phyloP scores from a whole-genome alignment of 257 asterid genomes.

The Thymus mandschuricus region DNA sequence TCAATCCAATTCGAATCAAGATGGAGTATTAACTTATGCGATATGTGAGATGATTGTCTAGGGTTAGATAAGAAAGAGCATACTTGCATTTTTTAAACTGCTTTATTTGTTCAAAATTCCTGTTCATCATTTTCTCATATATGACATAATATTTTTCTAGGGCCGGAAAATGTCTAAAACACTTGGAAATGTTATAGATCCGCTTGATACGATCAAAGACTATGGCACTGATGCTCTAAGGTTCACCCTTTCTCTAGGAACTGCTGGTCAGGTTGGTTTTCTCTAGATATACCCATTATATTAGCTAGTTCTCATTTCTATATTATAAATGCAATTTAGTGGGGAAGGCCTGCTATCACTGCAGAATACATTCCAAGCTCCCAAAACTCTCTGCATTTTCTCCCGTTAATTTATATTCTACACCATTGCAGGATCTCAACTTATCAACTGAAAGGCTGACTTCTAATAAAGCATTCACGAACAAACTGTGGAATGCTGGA shows the following conservation, averaged over 20 bases:
- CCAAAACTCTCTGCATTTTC: constrained; percentile 13
- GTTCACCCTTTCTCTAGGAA: constrained; percentile 93
- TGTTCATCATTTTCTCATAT: constrained; percentile 29
- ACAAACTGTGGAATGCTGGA: constrained; percentile 99
- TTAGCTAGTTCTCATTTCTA: neutral
- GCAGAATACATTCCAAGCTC: constrained; percentile 7
- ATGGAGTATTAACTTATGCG: neutral
- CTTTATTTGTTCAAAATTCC: neutral
- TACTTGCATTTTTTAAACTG: neutral
- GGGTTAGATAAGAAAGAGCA: neutral
- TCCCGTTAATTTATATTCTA: constrained; percentile 18
- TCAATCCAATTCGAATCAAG: neutral
- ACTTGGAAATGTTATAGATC: constrained; percentile 91
- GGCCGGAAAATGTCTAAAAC: constrained; percentile 99
- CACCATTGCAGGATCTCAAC: constrained; percentile 74
- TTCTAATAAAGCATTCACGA: constrained; percentile 94
- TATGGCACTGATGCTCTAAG: constrained; percentile 97
- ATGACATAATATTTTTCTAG: constrained; percentile 49
- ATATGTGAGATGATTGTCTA: neutral
- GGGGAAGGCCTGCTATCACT: constrained; percentile 10
- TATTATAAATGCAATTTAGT: constrained; percentile 17
- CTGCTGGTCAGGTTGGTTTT: constrained; percentile 92
- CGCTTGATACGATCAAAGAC: constrained; percentile 81
- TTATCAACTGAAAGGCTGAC: constrained; percentile 82
- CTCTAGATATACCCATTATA: constrained; percentile 17